These are phyloP conservation scores for Zygnema circumcarinatum DNA, from an alignment of 139 green algal genomes.

Conservation along the genomic window DNA sequence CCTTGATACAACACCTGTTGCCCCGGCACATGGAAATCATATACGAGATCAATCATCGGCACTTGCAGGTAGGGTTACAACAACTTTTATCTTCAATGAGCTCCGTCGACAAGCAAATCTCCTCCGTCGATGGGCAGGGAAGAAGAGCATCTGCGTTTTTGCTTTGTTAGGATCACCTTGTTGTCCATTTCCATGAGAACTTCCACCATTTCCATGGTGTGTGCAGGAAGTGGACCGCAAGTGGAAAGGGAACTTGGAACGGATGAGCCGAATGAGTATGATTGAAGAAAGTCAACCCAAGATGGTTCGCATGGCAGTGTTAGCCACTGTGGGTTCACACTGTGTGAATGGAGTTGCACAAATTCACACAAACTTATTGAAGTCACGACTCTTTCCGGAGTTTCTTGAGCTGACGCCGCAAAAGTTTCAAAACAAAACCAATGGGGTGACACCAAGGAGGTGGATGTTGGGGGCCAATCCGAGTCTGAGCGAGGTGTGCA, in stretches of 20 bases:
- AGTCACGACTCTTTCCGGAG: slow-evolving; percentile 76
- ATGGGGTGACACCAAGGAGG: slow-evolving; percentile 86
- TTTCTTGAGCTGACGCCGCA: slow-evolving; percentile 75
- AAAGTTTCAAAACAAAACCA: slow-evolving; percentile 99
- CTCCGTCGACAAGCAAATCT: no score
- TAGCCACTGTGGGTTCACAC: slow-evolving; percentile 85
- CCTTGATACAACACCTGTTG: slow-evolving; percentile 64
- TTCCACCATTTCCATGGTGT: no score
- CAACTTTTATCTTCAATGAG: no score
- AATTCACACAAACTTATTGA: slow-evolving; percentile 94
- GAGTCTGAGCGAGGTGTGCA: slow-evolving; percentile 65
- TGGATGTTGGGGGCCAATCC: slow-evolving; percentile 78
- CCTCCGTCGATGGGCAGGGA: no score
- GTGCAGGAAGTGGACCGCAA: slow-evolving; percentile 43
- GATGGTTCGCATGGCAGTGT: slow-evolving; percentile 91
- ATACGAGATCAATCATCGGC: slow-evolving; percentile 98
- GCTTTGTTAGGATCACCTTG: no score
- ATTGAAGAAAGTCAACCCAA: slow-evolving; percentile 88
- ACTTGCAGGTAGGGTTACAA: slow-evolving; percentile 81
- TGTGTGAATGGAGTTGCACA: slow-evolving; percentile 95
- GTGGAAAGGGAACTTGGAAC: slow-evolving; percentile 83
- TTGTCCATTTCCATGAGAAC: no score
- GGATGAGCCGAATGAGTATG: slow-evolving; percentile 89
- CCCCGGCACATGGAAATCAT: slow-evolving; percentile 99
- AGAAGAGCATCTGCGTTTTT: no score